Evolutionary conservation across 176 grass and related monocot genomes (phyloP), one percentile per base, ranked within the genome.

Genomic region (Ananas comosus): DNA sequence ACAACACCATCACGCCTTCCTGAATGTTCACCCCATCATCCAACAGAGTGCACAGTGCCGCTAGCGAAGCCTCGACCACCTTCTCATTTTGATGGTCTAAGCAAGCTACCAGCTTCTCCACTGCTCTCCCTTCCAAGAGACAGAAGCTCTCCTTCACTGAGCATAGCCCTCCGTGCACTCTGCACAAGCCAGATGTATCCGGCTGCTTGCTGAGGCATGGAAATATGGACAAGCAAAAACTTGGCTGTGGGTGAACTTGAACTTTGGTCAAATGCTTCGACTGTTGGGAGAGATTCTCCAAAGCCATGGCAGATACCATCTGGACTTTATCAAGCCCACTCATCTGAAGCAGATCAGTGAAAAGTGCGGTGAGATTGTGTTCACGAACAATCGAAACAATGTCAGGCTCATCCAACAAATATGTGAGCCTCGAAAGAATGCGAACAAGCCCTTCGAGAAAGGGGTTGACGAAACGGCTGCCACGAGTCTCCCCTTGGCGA

Each of bases 301-400:
- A 75, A 28, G 83, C 88, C 58, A 47, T 77, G 25, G 89, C 89
- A 22, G 88, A 92, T 47, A 87, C 86, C 68, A 81, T 84, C 74
- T 92, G 93, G 42, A 96, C 89, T 33, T 48, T 77, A 53, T 96
- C 88, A 65, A 83, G 76, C 25, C 93, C 89, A 85, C 83, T 96
- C 86, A 87, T 96, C 81, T 96, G 93, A 80, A 96, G 89, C 21
- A 96, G 80, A 58, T 96, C 93, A 65, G 86, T 91, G 72, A 96
- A 96, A 67, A 96, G 75, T 78, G 83, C n/a, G 63, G 74, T 68
- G 65, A 96, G 85, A 81, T 92, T 92, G 63, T 87, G 76, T 23
- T 92, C 81, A 64, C 80, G 76, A 73, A 86, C 86, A 87, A 92
- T 76, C 50, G 58, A 54, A 74, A 90, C 72, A 16, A 89, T 82